A percentile compares a stretch with the other conserved stretches of the same genome.
phyloP scores from a whole-genome alignment of 23 red algal genomes.

The Gracilariopsis chorda region DNA sequence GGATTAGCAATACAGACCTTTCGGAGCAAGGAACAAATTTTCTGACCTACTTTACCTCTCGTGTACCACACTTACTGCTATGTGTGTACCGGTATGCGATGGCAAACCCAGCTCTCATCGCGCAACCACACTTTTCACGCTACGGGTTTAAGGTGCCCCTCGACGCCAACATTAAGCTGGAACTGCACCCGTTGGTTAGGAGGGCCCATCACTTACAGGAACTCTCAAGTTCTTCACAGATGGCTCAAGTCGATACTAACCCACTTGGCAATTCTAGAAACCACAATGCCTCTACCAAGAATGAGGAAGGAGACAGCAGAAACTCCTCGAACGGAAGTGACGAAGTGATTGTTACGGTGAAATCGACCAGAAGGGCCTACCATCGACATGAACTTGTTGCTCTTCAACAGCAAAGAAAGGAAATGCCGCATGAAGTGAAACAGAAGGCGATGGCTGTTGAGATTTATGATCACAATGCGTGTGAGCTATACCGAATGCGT shows the following conservation, averaged over 20 bases:
- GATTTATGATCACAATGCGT: neutral
- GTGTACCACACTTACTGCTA: conserved; percentile 90
- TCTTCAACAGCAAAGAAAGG: neutral
- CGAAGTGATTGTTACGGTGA: conserved; percentile 13
- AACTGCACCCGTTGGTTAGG: conserved; percentile 32
- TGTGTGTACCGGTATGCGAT: conserved; percentile 78
- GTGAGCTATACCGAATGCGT: neutral
- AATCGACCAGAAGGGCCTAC: neutral
- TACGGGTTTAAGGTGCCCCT: conserved; percentile 62
- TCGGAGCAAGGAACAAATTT: conserved; percentile 41
- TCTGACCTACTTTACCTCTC: conserved; percentile 77
- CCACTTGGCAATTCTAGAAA: neutral
- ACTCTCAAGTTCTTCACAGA: neutral
- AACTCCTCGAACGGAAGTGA: no score
- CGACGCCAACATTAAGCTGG: neutral
- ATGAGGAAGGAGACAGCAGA: neutral
- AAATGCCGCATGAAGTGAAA: conserved; percentile 29
- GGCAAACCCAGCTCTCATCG: conserved; percentile 53
- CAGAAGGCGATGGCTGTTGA: neutral
- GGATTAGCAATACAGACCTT: neutral
- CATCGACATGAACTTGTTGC: conserved; percentile 49
- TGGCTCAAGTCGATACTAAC: neutral
- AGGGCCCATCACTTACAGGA: neutral
- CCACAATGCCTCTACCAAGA: neutral
- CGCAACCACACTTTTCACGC: conserved; percentile 75